These are phyloP conservation scores for Scutellaria baicalensis DNA, from an alignment of 257 asterid species.

Conservation along the genomic window DNA sequence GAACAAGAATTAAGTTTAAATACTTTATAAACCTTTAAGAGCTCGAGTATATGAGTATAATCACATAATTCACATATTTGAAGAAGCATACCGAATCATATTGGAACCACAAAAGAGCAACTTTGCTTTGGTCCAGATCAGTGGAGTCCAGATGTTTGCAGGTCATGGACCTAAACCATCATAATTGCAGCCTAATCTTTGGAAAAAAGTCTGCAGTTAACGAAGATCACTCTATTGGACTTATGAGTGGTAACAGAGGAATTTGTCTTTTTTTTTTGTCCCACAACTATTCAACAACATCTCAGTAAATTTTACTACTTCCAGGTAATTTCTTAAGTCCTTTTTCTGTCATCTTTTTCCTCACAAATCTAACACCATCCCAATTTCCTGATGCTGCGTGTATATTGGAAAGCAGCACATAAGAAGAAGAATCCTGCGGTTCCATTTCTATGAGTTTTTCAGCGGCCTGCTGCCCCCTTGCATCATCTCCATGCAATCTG, in stretches of 20 bases:
- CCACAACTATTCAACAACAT: constrained; percentile 18
- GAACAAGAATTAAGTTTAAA: not conserved
- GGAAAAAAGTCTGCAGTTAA: constrained; percentile 13
- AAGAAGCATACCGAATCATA: not conserved
- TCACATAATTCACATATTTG: not conserved
- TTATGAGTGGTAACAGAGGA: constrained; percentile 5
- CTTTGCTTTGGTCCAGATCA: not conserved
- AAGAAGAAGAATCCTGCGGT: constrained; percentile 62
- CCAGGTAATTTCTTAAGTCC: constrained; percentile 70
- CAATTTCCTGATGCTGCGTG: constrained; percentile 83
- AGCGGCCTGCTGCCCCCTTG: constrained; percentile 68
- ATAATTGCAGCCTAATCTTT: constrained; percentile 17
- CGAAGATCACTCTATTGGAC: too few species aligned
- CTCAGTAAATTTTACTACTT: constrained; percentile 51
- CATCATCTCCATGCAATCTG: constrained; percentile 80
- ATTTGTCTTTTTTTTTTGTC: too few species aligned
- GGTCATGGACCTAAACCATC: constrained; percentile 15
- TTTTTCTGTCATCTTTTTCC: constrained; percentile 60
- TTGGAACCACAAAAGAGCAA: not conserved
- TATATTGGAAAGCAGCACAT: constrained; percentile 72
- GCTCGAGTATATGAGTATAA: not conserved
- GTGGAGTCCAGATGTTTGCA: not conserved
- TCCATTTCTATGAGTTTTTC: constrained; percentile 71
- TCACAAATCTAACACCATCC: constrained; percentile 55
- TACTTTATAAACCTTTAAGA: not conserved